Conservation (phyloP, 495 filamentous ascomycete species). For the Chaetomidium leptoderma region DNA sequence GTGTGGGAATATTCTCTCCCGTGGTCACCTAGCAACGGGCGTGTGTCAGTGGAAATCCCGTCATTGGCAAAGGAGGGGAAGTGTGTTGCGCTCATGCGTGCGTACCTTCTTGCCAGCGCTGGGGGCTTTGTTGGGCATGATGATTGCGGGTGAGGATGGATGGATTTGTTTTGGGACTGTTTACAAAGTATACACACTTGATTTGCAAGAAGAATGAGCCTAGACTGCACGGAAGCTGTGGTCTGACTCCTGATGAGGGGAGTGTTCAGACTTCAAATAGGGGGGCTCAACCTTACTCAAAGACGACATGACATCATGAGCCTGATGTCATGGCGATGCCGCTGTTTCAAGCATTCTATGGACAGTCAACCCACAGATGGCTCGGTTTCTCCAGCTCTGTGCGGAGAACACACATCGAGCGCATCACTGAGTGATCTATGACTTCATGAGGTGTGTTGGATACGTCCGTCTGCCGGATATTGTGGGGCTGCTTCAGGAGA, state of each 20-base stretch:
- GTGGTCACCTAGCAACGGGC: slow-evolving; percentile 10
- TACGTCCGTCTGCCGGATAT: not conserved
- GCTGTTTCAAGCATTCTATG: not conserved
- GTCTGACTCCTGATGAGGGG: not conserved
- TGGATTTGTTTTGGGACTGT: not conserved
- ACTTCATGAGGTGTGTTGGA: slow-evolving; percentile 2
- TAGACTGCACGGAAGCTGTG: not conserved
- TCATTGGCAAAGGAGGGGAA: not conserved
- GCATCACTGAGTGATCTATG: not conserved
- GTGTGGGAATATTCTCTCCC: slow-evolving; percentile 28
- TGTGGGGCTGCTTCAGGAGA: not conserved
- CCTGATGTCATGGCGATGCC: slow-evolving; percentile 18
- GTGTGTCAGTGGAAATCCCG: not conserved
- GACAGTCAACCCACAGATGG: too few relatives aligned
- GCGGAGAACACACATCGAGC: not conserved
- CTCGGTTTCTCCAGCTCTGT: not conserved
- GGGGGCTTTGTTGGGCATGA: slow-evolving; percentile 16
- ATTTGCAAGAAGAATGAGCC: not conserved
- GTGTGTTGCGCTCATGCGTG: not conserved
- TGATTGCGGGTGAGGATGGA: slow-evolving; percentile 3
- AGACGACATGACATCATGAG: slow-evolving; percentile 5
- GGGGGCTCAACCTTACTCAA: not conserved
- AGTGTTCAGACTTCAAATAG: not conserved
- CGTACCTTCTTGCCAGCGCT: slow-evolving; percentile 22
- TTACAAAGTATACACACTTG: too few relatives aligned